A percentile compares a stretch with the other conserved stretches of the same genome.
These are phyloP conservation scores for Coprinellus micaceus DNA, from an alignment of 768 basidiomycete species.

Conservation along the genomic window DNA sequence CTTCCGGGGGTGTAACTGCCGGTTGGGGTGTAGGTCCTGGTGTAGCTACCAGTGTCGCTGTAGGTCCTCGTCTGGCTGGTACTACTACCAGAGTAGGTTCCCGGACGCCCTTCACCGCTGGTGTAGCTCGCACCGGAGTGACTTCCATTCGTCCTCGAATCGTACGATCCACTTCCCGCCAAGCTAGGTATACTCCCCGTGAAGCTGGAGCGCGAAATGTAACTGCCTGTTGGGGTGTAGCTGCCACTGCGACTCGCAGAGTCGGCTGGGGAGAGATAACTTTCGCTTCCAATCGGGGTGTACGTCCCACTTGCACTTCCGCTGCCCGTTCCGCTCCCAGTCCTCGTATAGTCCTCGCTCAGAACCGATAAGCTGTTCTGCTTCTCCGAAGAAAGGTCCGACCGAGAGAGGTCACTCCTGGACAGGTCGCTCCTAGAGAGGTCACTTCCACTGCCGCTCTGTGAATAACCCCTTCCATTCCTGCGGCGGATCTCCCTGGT, in stretches of 20 bases:
- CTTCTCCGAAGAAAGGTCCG: slow-evolving; percentile 52
- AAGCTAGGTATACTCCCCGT: neutral
- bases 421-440: too few relatives aligned
- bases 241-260: slow-evolving; percentile 22
- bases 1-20: slow-evolving; percentile 19
- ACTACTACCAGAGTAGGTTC: slow-evolving; percentile 5
- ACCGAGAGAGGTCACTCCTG: slow-evolving; percentile 23
- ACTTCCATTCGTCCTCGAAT: slow-evolving; percentile 6
- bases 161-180: neutral
- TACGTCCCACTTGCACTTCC: too few relatives aligned
- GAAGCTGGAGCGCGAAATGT: slow-evolving; percentile 8
- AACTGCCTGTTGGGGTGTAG: slow-evolving; percentile 23
- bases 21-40: slow-evolving; percentile 12
- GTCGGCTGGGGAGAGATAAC: slow-evolving; percentile 19
- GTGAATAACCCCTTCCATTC: slow-evolving; percentile 38
- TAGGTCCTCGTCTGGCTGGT: neutral
- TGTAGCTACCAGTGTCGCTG: slow-evolving; percentile 16
- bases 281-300: slow-evolving; percentile 23
- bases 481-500: slow-evolving; percentile 56
- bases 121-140: slow-evolving; percentile 1
- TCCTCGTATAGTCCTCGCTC: slow-evolving; percentile 24
- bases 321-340: slow-evolving; percentile 25
- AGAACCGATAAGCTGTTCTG: slow-evolving; percentile 41
- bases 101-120: slow-evolving; percentile 1
- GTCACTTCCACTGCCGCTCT: slow-evolving; percentile 39